Base-by-base conservation (phyloP, 164 flowering plant genomes). In the Houttuynia cordata region DNA sequence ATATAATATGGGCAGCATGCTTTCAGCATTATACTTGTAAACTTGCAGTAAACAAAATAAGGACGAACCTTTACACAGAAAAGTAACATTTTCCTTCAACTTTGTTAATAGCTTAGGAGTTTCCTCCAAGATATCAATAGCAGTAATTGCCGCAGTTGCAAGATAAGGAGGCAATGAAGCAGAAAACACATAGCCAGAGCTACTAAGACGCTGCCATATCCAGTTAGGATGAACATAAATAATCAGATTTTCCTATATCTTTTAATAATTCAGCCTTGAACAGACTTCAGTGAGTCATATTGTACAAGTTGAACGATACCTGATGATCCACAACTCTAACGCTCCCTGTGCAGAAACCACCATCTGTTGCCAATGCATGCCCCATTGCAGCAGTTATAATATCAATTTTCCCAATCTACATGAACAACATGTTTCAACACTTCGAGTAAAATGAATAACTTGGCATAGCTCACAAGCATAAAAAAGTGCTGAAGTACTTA, bases 281-380 rank as follows among this genome's bases (percentile, higher is more conserved):
- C n/a, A n/a, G n/a, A n/a, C n/a, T n/a, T n/a, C n/a, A n/a, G n/a
- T n/a, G n/a, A n/a, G n/a, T n/a, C n/a, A n/a, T n/a, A n/a, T n/a
- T n/a, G n/a, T 40, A 40, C 10, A 6, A 40, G 42, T 40, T 40
- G 10, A 10, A 40, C 10, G 10, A 40, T 80, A 91, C 97, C 72
- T 94, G 97, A 74, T 94, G 97, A 74, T 94, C 96, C 71, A 85
- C 83, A 64, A 87, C 93, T 71, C 96, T 76, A 24, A 82, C 67
- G 78, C 83, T 91, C 70, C 99, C 99, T 40, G 99, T 91, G 81
- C 99, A 94, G 70, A 94, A 94, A 69, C 99, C 99, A 59, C 99
- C 99, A 74, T 81, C 91, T 23, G 96, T 82, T 61, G 97, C 95
- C 61, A 94, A 77, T 56, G 97, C 83, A 78, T 87, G 86, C 55